Evolutionary conservation across 805 yeast species (phyloP), one percentile per base, ranked within the genome.

Genomic region (Saccharomycopsis vini): DNA sequence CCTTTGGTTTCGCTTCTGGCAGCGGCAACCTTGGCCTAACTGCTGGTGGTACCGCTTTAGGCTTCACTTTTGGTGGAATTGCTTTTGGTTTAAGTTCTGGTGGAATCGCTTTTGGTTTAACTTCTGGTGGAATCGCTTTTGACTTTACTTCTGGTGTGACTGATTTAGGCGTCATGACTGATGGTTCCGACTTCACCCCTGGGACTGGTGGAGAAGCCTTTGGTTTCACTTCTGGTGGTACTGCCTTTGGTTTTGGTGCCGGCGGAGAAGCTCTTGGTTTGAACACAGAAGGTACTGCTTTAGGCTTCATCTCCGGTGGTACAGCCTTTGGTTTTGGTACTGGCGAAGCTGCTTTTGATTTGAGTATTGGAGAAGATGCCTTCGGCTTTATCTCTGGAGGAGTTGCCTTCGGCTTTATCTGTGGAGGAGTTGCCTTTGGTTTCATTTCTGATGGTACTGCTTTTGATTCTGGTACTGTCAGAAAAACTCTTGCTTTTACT

Each of bases 111-210:
- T 38, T 38, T 22, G 45, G 38, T 26, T 30, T 37, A 9, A 21
- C n/a, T 1, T 23, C 42, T n/a, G 36, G 47, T n/a, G n/a, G 62
- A 2, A 61, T 57, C 9, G 66, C 64, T 7, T 24, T 35, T 21
- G 43, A 33, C 16, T 23, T 23, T 18, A 18, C 28, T 16, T 30
- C 20, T 21, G 48, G 42, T 15, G 35, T n/a, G n/a, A n/a, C n/a
- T n/a, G n/a, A n/a, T n/a, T n/a, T n/a, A n/a, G n/a, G n/a, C n/a
- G n/a, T n/a, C n/a, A n/a, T 42, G 12, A 13, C 4, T 12, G 40
- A 24, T 19, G 39, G 35, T 15, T 37, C 26, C 37, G 40, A 39
- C 29, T 22, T 24, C 12, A 39, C 29, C 34, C 36, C 42, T 10
- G 39, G 39, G 2, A 36, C 20, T 6, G 38, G 38, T n/a, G n/a